Evolutionary conservation across 768 basidiomycete species (phyloP), one percentile per base, ranked within the genome.

Genomic region (Chalciporus chontae): DNA sequence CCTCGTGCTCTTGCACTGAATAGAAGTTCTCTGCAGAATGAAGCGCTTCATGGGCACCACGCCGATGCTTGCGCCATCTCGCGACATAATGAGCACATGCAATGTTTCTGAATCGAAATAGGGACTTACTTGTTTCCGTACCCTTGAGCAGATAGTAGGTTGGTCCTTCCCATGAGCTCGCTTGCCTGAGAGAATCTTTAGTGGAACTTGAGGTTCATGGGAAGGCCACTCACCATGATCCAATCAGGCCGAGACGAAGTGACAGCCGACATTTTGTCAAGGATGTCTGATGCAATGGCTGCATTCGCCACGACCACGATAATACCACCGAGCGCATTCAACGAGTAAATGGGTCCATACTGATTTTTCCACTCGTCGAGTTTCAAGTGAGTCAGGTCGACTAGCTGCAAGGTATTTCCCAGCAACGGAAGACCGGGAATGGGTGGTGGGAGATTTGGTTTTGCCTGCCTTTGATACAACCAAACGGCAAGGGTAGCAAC

Each of bases 291-390:
- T 4, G 51, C 51, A 9, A 50, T 44, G 15, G 48, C 29, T 40
- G 48, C 47, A 10, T 53, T 53, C n/a, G 51, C 51, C 23, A 52
- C 38, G n/a, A 53, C 48, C 17, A 50, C 48, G 14, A 53, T 53
- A n/a, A 50, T 39, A n/a, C 52, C 31, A 23, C 38, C 43, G 17
- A 44, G 19, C 11, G 48, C 38, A 36, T 45, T 44, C 43, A 50
- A 40, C 23, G 52, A 40, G 32, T 53, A 53, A 27, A 53, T 43
- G 10, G 52, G 52, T 2, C 52, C 52, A 45, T 50, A 21, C 18
- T 45, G 23, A 8, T 53, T 43, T 45, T 53, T 53, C 48, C 52
- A 53, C n/a, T 50, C 31, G 31, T 53, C 52, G 11, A 50, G 43
- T 8, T 53, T 41, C n/a, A 50, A 31, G 18, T 53, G 52, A 2